Evolutionary conservation across 1,284 basidiomycete genomes (phyloP), one percentile per base, ranked within the genome.

Genomic region (Meripilus lineatus): DNA sequence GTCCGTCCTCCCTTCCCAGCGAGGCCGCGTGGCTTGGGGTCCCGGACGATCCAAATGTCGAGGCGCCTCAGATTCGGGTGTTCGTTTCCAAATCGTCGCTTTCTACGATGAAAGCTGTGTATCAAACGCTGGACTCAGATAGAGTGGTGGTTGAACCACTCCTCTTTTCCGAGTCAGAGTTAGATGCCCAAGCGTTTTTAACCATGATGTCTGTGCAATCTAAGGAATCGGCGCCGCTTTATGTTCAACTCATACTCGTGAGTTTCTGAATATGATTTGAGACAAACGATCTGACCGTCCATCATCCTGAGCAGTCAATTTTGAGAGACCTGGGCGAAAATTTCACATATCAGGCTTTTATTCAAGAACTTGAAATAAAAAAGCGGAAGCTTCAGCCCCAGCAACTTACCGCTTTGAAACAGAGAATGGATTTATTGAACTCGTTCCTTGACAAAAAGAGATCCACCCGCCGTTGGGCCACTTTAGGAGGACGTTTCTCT

Each of bases 131-230:
- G 1, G 79, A 77, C 0, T n/a, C n/a, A n/a, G 32, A 52, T 0
- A 63, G 64, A 15, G 67, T 83, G 3, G 63, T 52, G 0, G 75
- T 86, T 0, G 65, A 74, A 44, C 77, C 84, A 0, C 59, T 89
- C 18, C 56, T 72, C 2, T 72, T 89, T 47, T 64, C 69, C 13
- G 73, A 83, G 50, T 64, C 72, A 13, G 81, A 89, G 48, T 69
- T 88, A 2, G 77, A 89, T 59, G 80, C 80, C 2, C 67, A 77
- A 28, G 78, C 80, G 1, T 76, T 85, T 43, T 53, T 84, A 17
- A 77, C 79, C 0, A 75, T 84, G 72, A 84, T 84, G 83, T 74
- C 77, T 0, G 68, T 82, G 0, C 76, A 72, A 0, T 73, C 75
- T 0, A 75, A 76, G 0, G 79, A 80, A 1, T 64, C 67, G 0